These are phyloP conservation scores for Trichomonas gallinae DNA, from an alignment of 208 protist species.

Conservation along the genomic window DNA sequence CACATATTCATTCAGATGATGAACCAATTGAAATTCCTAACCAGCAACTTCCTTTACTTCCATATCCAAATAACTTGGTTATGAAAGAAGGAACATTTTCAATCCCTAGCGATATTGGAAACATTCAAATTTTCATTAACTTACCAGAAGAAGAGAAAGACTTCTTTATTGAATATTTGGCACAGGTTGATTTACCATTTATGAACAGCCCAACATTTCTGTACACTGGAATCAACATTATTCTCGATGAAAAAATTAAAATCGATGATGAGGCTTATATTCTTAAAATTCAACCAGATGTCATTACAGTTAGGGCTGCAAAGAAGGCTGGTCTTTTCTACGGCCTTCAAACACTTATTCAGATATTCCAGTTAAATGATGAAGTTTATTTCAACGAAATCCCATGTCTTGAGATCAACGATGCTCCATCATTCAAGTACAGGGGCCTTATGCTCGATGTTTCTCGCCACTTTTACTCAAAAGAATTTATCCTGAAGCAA, in stretches of 20 bases:
- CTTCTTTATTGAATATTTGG: too few relatives aligned
- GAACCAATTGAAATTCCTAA: not conserved
- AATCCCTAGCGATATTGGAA: too few relatives aligned
- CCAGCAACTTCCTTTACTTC: not conserved
- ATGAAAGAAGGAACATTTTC: too few relatives aligned
- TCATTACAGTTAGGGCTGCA: not conserved
- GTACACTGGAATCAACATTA: not conserved
- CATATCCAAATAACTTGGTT: not conserved
- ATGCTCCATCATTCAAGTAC: not conserved
- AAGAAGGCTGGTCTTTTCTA: not conserved
- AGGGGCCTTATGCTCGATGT: constrained; percentile 21
- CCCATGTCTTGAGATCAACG: not conserved
- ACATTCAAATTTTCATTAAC: too few relatives aligned
- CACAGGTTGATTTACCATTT: too few relatives aligned
- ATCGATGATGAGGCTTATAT: not conserved
- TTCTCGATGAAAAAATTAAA: not conserved
- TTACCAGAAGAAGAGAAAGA: too few relatives aligned
- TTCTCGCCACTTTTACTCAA: not conserved
- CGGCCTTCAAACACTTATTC: not conserved
- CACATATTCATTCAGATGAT: not conserved
- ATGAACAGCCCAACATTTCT: too few relatives aligned
- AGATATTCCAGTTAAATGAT: not conserved
- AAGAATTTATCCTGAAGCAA: not conserved
- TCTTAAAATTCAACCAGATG: not conserved
- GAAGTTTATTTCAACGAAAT: too few relatives aligned